Conservation (phyloP, 495 filamentous ascomycete genomes). For the Aspergillus saccharolyticus region DNA sequence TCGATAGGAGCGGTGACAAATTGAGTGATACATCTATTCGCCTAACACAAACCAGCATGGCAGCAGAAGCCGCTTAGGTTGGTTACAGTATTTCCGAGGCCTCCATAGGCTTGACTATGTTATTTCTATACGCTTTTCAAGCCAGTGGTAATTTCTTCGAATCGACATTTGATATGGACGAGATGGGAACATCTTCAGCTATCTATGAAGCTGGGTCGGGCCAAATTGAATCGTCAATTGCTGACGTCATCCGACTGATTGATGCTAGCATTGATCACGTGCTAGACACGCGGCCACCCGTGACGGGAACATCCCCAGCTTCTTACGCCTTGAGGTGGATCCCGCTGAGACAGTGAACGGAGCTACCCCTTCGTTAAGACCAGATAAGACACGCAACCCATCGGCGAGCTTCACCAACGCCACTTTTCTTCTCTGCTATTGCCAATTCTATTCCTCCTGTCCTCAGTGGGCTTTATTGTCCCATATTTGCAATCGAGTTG, state of each 20-base stretch:
- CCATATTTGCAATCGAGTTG: neutral
- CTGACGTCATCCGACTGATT: slow-evolving; percentile 9
- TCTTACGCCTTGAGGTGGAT: slow-evolving; percentile 1
- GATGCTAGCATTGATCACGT: slow-evolving; percentile 11
- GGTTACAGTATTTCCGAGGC: too few relatives aligned
- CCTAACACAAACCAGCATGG: neutral
- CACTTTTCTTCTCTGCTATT: neutral
- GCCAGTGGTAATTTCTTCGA: too few relatives aligned
- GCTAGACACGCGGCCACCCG: slow-evolving; percentile 18
- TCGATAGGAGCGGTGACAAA: neutral
- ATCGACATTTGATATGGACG: too few relatives aligned
- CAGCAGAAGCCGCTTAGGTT: neutral
- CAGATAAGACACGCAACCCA: neutral
- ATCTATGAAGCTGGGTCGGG: neutral
- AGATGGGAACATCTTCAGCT: neutral
- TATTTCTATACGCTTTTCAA: too few relatives aligned
- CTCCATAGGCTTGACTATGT: too few relatives aligned
- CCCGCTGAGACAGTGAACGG: slow-evolving; percentile 7
- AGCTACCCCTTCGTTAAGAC: slow-evolving; percentile 7
- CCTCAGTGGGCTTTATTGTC: neutral
- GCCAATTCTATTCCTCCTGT: neutral
- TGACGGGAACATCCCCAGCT: slow-evolving; percentile 4
- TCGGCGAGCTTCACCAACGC: neutral
- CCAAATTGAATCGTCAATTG: neutral
- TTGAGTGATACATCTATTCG: neutral